Conservation (phyloP, 345 rosid genomes). For the Bruguiera gymnorhiza region DNA sequence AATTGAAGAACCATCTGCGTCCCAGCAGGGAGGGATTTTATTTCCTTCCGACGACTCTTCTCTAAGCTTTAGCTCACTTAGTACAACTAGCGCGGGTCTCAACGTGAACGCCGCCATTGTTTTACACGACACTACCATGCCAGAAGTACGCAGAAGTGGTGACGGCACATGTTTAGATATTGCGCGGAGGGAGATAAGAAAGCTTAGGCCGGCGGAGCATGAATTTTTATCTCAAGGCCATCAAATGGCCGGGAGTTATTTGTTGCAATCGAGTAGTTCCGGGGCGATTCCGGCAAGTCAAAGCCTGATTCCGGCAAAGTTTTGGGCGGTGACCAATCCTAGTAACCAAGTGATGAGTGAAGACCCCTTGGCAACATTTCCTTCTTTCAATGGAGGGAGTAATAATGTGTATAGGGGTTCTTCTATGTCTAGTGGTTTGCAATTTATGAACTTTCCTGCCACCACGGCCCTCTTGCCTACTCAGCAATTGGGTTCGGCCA, state of each 20-base stretch:
- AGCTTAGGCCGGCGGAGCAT: constrained; percentile 27
- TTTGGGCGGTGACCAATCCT: constrained; percentile 59
- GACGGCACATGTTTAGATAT: constrained; percentile 17
- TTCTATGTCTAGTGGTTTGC: constrained; percentile 47
- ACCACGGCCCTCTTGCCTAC: constrained; percentile 66
- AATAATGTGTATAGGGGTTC: constrained; percentile 34
- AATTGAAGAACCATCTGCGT: constrained; percentile 11
- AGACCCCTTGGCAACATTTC: constrained; percentile 45
- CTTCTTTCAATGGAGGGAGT: constrained; percentile 25
- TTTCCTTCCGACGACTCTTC: constrained; percentile 30
- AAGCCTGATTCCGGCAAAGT: constrained; percentile 46
- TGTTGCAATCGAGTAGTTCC: constrained; percentile 47
- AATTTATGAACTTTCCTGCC: constrained; percentile 70
- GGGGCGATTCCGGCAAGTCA: constrained; percentile 54
- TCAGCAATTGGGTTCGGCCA: constrained; percentile 47
- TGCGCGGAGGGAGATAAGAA: constrained; percentile 20
- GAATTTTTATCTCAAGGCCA: constrained; percentile 20
- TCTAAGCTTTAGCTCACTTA: constrained; percentile 14
- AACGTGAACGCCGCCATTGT: background rate
- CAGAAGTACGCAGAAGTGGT: constrained; percentile 25
- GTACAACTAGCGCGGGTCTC: constrained; percentile 2
- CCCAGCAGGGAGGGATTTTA: constrained; percentile 26
- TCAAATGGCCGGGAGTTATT: constrained; percentile 45
- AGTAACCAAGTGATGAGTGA: constrained; percentile 36
- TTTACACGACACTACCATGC: constrained; percentile 21